Conservation (phyloP, 2,329 filamentous ascomycete genomes). For the Fusarium nodosum region DNA sequence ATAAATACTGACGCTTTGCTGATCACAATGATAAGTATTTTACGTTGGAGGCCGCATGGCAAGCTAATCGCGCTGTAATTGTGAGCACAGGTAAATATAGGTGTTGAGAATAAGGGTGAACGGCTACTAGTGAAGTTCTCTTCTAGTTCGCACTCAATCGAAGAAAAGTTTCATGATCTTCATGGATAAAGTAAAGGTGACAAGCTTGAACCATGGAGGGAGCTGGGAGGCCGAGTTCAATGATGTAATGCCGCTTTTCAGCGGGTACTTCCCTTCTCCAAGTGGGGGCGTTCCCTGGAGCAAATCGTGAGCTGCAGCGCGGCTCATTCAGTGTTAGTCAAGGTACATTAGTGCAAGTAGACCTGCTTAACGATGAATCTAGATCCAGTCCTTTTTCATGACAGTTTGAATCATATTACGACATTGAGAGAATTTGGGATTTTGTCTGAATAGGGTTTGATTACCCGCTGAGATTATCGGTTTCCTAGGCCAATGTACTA, state of each 20-base stretch:
- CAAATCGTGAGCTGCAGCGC: constrained; percentile 26
- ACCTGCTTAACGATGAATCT: constrained; percentile 17
- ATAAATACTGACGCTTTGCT: constrained; percentile 13
- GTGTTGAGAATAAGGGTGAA: background rate
- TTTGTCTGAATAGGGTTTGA: background rate
- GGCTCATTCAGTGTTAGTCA: constrained; percentile 26
- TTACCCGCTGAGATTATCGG: background rate
- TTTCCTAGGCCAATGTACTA: background rate
- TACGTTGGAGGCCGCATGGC: background rate
- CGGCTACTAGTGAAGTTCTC: background rate
- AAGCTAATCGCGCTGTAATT: background rate
- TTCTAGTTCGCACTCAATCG: constrained; percentile 14
- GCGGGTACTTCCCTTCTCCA: constrained; percentile 15
- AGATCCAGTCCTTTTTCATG: constrained; percentile 13
- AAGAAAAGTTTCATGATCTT: constrained; percentile 31
- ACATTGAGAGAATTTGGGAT: constrained; percentile 1
- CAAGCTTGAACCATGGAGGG: constrained; percentile 9
- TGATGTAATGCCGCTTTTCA: constrained; percentile 48
- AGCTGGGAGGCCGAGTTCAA: constrained; percentile 16
- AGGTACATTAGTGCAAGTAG: constrained; percentile 13
- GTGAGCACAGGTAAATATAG: background rate
- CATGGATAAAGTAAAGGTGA: constrained; percentile 14
- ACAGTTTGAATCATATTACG: constrained; percentile 19
- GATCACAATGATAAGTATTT: background rate
- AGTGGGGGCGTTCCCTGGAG: constrained; percentile 31